A percentile compares a stretch with the other conserved stretches of the same genome.
Evolutionary conservation across 495 filamentous ascomycete genomes (phyloP).

Genomic region (Viridothelium virens): DNA sequence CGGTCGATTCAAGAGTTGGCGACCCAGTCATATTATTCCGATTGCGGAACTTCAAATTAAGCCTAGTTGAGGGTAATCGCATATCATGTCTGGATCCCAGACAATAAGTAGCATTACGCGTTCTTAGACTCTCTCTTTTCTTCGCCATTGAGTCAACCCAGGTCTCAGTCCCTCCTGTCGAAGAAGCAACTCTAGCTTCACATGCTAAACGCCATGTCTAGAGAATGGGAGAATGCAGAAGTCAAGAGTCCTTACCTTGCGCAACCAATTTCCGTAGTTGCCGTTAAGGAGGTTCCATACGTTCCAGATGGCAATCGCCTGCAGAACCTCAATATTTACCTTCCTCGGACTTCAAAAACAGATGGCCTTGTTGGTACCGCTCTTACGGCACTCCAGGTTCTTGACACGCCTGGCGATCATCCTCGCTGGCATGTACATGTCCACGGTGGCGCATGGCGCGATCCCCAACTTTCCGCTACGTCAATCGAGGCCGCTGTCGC

Average conservation of each 20-base stretch:
- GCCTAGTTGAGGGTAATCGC: background rate
- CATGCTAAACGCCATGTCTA: background rate
- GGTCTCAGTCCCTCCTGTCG: background rate
- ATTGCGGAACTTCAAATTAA: background rate
- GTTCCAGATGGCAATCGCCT: background rate
- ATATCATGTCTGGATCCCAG: background rate
- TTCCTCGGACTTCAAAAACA: background rate
- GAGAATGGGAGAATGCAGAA: background rate
- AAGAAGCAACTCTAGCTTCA: background rate
- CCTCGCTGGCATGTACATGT: conserved; percentile 47
- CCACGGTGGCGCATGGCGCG: conserved; percentile 86
- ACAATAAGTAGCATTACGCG: background rate
- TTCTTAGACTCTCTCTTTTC: background rate
- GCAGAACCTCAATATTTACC: background rate
- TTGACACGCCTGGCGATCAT: background rate
- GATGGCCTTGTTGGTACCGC: background rate
- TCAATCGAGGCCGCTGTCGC: conserved; percentile 36
- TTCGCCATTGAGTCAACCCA: background rate
- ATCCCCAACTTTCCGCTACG: conserved; percentile 52
- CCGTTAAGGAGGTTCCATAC: conserved; percentile 1
- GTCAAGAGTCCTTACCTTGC: conserved; percentile 1
- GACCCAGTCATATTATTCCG: background rate
- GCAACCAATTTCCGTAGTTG: background rate
- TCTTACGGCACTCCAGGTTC: background rate
- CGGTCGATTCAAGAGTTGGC: background rate